Evolutionary conservation across 495 filamentous ascomycete genomes (phyloP), one percentile per base, ranked within the genome.

Genomic region (Lasiosphaeria hispida): DNA sequence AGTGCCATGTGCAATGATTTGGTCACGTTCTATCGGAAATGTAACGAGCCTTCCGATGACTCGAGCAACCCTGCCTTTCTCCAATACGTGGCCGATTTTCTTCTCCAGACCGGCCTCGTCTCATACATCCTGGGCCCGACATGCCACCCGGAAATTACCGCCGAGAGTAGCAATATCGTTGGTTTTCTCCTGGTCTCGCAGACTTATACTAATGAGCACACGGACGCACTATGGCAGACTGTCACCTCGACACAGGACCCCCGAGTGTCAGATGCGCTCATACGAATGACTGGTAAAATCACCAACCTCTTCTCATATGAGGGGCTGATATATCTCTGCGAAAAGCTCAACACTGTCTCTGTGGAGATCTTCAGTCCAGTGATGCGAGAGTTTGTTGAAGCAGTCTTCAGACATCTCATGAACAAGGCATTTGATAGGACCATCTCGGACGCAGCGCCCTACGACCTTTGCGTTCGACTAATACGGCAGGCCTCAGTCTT

Each of bases 71-170:
- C 75, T 17, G 79, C 84, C 0, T 74, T 87, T 13, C 71, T 90
- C 48, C 77, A 80, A 35, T 88, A 85, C 62, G 75, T 92, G 52
- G 80, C 88, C 17, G 72, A 80, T 18, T 87, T 86, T 58, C 79
- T 96, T 41, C 72, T 85, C 23, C 62, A 77, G 3, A 84, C 84
- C 43, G 83, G 82, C 57, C 78, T 96, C 19, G 79, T 96, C 42
- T 85, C 90, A 45, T 96, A 97, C 69, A 82, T 98, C 30, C 85
- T 97, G 53, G 90, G 94, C 1, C 85, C 92, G 42, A 92, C 91
- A 54, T 96, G 94, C 14, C 94, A 97, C 65, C 89, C 90, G 6
- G 90, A 96, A 63, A 83, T 98, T 56, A 95, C 96, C 44, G 78
- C 75, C 41, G 83, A 90, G 59, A 88, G 89, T 65, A 79, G 80